phyloP scores from a whole-genome alignment of 108 stramenopile genomes.

The Nitzschia sp. region DNA sequence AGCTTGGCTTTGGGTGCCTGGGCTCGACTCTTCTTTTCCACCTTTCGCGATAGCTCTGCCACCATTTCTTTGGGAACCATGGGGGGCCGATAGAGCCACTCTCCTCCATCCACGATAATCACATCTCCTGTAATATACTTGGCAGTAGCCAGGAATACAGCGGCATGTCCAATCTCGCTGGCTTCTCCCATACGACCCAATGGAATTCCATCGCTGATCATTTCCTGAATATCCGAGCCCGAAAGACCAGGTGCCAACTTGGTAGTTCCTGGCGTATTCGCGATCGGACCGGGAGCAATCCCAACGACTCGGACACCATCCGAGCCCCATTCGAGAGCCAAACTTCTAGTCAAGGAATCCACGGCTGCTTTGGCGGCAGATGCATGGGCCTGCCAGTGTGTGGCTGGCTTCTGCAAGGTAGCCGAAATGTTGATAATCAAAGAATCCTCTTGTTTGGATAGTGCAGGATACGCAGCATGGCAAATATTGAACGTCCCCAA shows the following conservation, averaged over 20 bases:
- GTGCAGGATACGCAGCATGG: conserved; percentile 68
- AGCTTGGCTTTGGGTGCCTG: conserved; percentile 45
- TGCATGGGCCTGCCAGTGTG: conserved; percentile 92
- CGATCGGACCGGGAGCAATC: conserved; percentile 93
- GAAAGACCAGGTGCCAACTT: conserved; percentile 82
- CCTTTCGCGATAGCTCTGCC: conserved; percentile 60
- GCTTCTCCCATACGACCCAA: conserved; percentile 73
- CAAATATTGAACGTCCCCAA: conserved; percentile 92
- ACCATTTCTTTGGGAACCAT: conserved; percentile 82
- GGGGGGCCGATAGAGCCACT: conserved; percentile 76
- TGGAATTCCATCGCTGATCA: conserved; percentile 69
- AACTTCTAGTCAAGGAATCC: conserved; percentile 85
- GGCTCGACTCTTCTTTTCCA: conserved; percentile 67
- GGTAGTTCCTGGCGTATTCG: conserved; percentile 89
- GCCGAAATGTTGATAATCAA: conserved; percentile 85
- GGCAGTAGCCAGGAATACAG: conserved; percentile 67
- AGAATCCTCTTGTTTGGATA: conserved; percentile 49
- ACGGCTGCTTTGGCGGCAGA: conserved; percentile 91
- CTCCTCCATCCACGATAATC: conserved; percentile 81
- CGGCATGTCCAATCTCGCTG: conserved; percentile 82
- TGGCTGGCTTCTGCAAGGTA: conserved; percentile 82
- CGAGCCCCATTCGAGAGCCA: conserved; percentile 92
- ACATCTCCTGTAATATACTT: conserved; percentile 75
- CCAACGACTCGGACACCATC: conserved; percentile 87
- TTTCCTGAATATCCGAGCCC: conserved; percentile 45